phyloP scores from a whole-genome alignment of 202 grass and related monocot species.

The Saccharum hybrid region DNA sequence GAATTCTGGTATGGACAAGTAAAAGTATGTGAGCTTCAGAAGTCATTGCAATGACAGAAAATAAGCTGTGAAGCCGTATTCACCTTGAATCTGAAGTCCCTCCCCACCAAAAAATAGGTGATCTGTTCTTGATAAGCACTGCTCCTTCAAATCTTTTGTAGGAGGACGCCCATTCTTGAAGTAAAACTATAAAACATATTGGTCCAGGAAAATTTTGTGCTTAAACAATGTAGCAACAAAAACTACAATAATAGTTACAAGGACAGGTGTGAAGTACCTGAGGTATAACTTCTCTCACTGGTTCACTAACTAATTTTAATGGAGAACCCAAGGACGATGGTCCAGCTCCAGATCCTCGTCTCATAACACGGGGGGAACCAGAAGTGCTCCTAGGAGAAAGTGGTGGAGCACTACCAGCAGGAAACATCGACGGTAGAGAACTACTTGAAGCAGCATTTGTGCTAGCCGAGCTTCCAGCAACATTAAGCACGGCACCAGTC shows the following conservation, averaged over 20 bases:
- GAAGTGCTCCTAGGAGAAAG: slow-evolving; percentile 92
- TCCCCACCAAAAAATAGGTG: slow-evolving; percentile 92
- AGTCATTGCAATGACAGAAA: slow-evolving; percentile 22
- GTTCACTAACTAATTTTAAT: slow-evolving; percentile 96
- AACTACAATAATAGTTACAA: slow-evolving; percentile 2
- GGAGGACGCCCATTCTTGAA: slow-evolving; percentile 89
- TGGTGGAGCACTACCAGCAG: slow-evolving; percentile 91
- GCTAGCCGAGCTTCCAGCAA: slow-evolving; percentile 60
- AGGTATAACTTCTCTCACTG: slow-evolving; percentile 93
- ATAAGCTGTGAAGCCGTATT: slow-evolving; percentile 34
- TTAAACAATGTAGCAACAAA: slow-evolving; percentile 33
- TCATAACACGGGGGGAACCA: slow-evolving; percentile 84
- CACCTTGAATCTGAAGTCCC: slow-evolving; percentile 84
- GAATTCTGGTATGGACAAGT: slow-evolving; percentile 71
- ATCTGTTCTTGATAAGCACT: slow-evolving; percentile 89
- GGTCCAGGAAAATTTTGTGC: background rate
- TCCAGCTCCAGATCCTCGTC: slow-evolving; percentile 65
- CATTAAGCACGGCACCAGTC: slow-evolving; percentile 61
- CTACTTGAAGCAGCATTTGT: slow-evolving; percentile 62
- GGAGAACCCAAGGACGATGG: slow-evolving; percentile 86
- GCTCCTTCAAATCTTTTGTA: slow-evolving; percentile 86
- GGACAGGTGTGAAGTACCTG: slow-evolving; percentile 63
- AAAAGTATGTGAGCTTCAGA: slow-evolving; percentile 46
- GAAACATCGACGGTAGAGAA: slow-evolving; percentile 94
- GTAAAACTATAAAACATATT: slow-evolving; percentile 77